phyloP scores from a whole-genome alignment of 2,329 filamentous ascomycete species.

The Botrytis galanthina region DNA sequence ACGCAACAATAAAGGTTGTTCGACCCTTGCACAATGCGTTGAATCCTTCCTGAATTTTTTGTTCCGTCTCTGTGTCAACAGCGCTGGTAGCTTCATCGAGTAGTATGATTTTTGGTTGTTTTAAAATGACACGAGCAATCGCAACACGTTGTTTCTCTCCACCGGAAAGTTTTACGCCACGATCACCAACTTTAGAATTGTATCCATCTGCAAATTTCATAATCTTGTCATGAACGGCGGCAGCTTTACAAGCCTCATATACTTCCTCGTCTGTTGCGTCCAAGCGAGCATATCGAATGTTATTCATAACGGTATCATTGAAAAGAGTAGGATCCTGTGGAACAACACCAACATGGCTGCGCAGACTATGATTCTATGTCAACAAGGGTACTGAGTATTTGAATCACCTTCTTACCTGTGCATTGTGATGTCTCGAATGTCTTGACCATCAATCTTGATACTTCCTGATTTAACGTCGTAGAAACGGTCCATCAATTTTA shows the following conservation, averaged over 20 bases:
- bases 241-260: conserved; percentile 52
- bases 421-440: conserved; percentile 42
- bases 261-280: conserved; percentile 36
- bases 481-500: conserved; percentile 46
- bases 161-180: conserved; percentile 67
- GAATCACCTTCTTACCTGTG: conserved; percentile 48
- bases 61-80: conserved; percentile 91
- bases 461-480: conserved; percentile 44
- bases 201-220: conserved; percentile 52
- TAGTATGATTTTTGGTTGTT: conserved; percentile 87
- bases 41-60: conserved; percentile 71
- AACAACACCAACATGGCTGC: conserved; percentile 53
- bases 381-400: conserved; percentile 40
- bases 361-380: conserved; percentile 27
- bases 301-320: conserved; percentile 48
- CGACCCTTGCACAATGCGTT: conserved; percentile 48
- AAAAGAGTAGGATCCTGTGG: conserved; percentile 58
- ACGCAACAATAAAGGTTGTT: conserved; percentile 47
- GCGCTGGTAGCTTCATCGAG: conserved; percentile 95
- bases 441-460: conserved; percentile 42
- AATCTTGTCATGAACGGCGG: conserved; percentile 59
- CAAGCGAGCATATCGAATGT: conserved; percentile 37
- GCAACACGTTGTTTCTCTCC: conserved; percentile 83
- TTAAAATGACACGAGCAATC: conserved; percentile 86
- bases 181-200: conserved; percentile 46